Conservation (phyloP, 495 filamentous ascomycete species). For the Polyplosphaeria fusca region DNA sequence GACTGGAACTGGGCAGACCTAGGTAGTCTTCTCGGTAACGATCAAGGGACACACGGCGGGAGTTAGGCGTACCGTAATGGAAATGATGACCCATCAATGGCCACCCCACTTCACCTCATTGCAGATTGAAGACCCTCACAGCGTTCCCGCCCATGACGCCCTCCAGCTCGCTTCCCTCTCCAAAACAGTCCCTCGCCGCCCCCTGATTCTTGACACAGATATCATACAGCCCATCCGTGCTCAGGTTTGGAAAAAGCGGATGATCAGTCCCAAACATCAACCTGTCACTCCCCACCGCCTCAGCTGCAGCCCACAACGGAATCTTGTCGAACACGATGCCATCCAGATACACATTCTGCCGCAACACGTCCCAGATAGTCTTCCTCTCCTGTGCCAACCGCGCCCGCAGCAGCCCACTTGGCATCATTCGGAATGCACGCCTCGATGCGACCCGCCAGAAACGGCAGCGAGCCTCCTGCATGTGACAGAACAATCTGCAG, state of each 20-base stretch:
- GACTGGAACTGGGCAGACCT: conserved; percentile 29
- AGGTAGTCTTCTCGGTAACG: conserved; percentile 11
- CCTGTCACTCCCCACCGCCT: background rate
- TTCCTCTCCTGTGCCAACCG: background rate
- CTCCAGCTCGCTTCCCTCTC: background rate
- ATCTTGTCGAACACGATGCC: conserved; percentile 2
- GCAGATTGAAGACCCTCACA: background rate
- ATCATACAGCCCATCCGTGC: conserved; percentile 7
- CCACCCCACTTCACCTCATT: too few species aligned
- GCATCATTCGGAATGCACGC: conserved; percentile 3
- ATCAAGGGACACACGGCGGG: background rate
- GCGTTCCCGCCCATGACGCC: conserved; percentile 12
- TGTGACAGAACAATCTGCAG: background rate
- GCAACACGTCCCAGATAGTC: conserved; percentile 4
- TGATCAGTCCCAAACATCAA: conserved; percentile 15
- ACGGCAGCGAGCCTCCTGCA: conserved; percentile 5
- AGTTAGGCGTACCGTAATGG: too few species aligned
- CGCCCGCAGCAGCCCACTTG: background rate
- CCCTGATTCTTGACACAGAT: background rate
- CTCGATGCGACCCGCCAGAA: conserved; percentile 3
- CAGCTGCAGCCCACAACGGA: background rate
- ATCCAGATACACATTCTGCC: conserved; percentile 4
- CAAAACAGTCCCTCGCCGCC: background rate
- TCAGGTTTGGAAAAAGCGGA: conserved; percentile 1
- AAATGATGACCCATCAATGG: too few species aligned